Base-by-base conservation (phyloP, 805 yeast genomes). In the Torulaspora franciscae region DNA sequence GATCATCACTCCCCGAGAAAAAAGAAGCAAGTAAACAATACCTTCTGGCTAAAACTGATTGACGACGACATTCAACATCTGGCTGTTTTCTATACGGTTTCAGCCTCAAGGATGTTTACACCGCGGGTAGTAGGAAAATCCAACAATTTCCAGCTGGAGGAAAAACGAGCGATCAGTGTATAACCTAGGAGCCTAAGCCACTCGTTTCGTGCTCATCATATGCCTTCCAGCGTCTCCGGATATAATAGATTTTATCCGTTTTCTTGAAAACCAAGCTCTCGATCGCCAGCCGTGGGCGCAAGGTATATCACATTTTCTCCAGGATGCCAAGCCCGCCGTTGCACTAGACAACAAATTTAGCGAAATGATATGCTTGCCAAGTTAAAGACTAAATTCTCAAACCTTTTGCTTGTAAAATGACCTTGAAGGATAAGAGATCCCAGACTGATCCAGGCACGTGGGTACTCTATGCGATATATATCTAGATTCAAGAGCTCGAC, bases 71-170 rank as follows among this genome's bases (percentile, higher is more conserved):
- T 29, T 22, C 28, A 24, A 24, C 36, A 14, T 32, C 30, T 24
- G 32, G 26, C 17, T 15, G 42, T 10, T 38, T 33, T 27, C 34
- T 26, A 22, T 32, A 28, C 33, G 26, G 32, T 29, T 15, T 14
- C 33, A 32, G 34, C 13, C 37, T 30, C 15, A 15, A 19, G 22
- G 30, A 27, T 41, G 29, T 34, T 22, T 34, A 35, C 44, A 25
- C 44, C 40, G 39, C 44, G 37, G 32, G 41, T 24, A 28, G 22
- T 33, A 28, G 3, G 30, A 27, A 40, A 41, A 41, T 41, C 44
- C 44, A 41, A 41, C 44, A 41, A 26, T 23, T 22, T n/a, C 13
- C 42, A 25, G n/a, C 6, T 13, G 6, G 4, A 27, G 11, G 6
- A 11, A 14, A 32, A 32, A 17, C 13, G 10, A 6, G 15, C 22